Evolutionary conservation across 495 filamentous ascomycete genomes (phyloP), one percentile per base, ranked within the genome.

Genomic region (Penicillium paradoxum): DNA sequence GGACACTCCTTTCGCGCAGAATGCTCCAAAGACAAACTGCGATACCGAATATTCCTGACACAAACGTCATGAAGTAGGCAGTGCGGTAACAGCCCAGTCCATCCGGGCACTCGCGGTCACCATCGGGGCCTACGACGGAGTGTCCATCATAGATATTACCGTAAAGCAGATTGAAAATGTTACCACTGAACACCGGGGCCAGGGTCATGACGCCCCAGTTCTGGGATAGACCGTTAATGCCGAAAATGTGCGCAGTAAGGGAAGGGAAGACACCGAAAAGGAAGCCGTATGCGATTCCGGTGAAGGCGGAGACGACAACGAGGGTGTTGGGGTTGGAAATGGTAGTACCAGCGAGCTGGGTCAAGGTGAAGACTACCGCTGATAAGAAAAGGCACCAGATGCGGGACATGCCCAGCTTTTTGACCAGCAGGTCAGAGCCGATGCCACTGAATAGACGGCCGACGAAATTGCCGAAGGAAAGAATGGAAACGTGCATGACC

Each of bases 191-290:
- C 5, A 95, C 86, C 0, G 91, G 90, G 11, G 86, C 82, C 15
- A 97, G 72, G 0, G 88, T 97, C 87, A 98, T 96, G 57, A 83
- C 85, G 29, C 93, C 93, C 90, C 92, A 98, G 68, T 95, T 95
- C 67, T 89, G 86, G 57, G 81, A 86, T 17, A 98, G 75, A n/a
- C 93, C 91, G 53, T 82, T 76, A 33, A 96, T 83, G 24, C 95
- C 93, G 66, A 98, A 98, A 3, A 87, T 84, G 62, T 97, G 91
- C 11, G 91, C 88, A 3, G 91, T 86, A 43, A 98, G 82, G 1
- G 95, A 88, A 8, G 93, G 95, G 72, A 88, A 96, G 47, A 95
- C 90, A 58, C 95, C 93, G 63, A 97, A 97, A 2, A 97, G 78
- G 59, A 96, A 89, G 0, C 93, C 93, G 71, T 98, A 98, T 5